Base-by-base conservation (phyloP, 805 yeast genomes). In the Saccharomycopsis javanensis region DNA sequence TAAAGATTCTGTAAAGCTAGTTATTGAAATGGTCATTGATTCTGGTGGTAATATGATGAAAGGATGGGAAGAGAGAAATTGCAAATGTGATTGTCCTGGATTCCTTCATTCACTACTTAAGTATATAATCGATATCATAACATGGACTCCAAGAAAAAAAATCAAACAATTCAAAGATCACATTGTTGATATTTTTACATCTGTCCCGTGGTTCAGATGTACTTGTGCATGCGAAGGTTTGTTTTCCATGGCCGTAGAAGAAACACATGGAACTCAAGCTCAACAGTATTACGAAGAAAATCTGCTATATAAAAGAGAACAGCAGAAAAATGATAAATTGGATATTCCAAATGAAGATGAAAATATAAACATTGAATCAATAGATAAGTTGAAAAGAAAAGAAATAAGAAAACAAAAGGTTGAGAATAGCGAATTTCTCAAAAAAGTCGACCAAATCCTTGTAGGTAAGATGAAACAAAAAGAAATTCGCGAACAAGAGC, bases 171-270 rank as follows among this genome's bases (percentile, higher is more conserved):
- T 57, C 1, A 57, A 38, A 30, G 42, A 51, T 6, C 60, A 57
- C 33, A 50, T 57, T 11, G 15, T 54, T 31, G 60, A 54, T 23
- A 51, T 48, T 11, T 18, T 57, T 20, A 30, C 42, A 15, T 46
- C 50, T 4, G 18, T 54, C 5, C 57, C 60, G n/a, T 51, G 37
- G 20, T 34, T 45, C 25, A 64, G 60, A 51, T 57, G 69, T 33
- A 37, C 51, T 5, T 57, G 60, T 35, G 60, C 60, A 8, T 55
- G 60, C 48, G 58, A 55, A 42, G 60, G 57, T 1, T 50, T 57
- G 5, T 57, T 20, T 50, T 55, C 60, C 2, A 7, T 34, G 13
- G 13, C 33, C 16, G 25, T 31, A 13, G 58, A 53, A 8, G 51
- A 54, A 23, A 8, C n/a, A 23, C 18, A 35, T 3, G 28, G 11